Conservation (phyloP, 495 filamentous ascomycete genomes). For the Hyphodiscus hymeniophilus region DNA sequence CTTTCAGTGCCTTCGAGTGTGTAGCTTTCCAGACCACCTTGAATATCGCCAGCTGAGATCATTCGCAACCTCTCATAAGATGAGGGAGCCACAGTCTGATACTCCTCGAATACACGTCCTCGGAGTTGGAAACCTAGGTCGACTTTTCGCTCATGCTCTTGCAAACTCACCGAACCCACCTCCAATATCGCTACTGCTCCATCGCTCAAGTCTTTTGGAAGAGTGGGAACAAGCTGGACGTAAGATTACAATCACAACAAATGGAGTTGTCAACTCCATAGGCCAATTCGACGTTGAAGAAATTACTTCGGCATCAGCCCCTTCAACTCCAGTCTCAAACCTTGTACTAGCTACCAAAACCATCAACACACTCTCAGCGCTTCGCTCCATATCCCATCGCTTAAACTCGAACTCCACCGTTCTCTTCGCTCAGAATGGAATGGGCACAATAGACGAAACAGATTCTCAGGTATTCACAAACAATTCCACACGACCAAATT, state of each 20-base stretch:
- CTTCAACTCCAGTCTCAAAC: constrained; percentile 44
- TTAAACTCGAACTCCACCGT: constrained; percentile 56
- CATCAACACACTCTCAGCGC: constrained; percentile 46
- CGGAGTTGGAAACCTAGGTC: constrained; percentile 48
- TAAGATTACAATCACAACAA: constrained; percentile 6
- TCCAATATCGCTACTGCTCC: constrained; percentile 41
- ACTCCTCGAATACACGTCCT: constrained; percentile 33
- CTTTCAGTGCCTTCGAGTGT: no score
- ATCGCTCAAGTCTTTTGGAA: constrained; percentile 28
- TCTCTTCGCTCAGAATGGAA: constrained; percentile 75
- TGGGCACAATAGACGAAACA: constrained; percentile 57
- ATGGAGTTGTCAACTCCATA: not conserved
- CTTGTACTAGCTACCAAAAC: constrained; percentile 71
- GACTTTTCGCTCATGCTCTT: constrained; percentile 35
- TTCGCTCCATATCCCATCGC: constrained; percentile 52
- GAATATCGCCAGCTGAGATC: not conserved
- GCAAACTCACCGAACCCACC: constrained; percentile 26
- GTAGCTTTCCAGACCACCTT: not conserved
- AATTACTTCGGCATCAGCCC: not conserved
- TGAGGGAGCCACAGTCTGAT: not conserved
- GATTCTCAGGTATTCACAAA: constrained; percentile 57
- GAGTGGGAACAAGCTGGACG: constrained; percentile 30
- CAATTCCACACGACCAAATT: constrained; percentile 46
- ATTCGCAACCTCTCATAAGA: not conserved
- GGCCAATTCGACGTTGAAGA: constrained; percentile 10